Evolutionary conservation across 768 basidiomycete genomes (phyloP).

Genomic region (Kwoniella botswanensis): DNA sequence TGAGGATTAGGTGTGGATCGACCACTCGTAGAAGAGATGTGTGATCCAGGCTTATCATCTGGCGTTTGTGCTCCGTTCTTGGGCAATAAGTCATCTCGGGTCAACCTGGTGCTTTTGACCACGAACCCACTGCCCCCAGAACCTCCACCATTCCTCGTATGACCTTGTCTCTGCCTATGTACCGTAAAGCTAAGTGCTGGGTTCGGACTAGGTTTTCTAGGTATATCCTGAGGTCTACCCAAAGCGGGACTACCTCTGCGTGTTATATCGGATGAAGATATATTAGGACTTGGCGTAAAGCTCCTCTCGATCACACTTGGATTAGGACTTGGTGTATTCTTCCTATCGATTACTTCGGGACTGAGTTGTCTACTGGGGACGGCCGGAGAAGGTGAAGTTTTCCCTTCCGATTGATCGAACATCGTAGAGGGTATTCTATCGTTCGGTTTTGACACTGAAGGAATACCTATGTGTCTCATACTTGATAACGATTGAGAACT

Average conservation of each 20-base stretch:
- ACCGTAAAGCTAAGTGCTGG: slow-evolving; percentile 20
- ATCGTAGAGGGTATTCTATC: slow-evolving; percentile 1
- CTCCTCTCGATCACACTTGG: not conserved
- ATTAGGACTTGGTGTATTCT: not conserved
- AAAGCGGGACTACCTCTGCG: slow-evolving; percentile 4
- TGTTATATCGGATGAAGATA: not conserved
- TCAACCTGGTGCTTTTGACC: slow-evolving; percentile 19
- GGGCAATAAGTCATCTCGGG: not conserved
- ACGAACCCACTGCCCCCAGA: slow-evolving; percentile 26
- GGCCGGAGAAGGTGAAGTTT: slow-evolving; percentile 7
- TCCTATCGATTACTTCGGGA: not conserved
- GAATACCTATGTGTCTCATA: slow-evolving; percentile 5
- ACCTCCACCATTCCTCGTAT: slow-evolving; percentile 27
- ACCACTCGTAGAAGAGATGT: not conserved
- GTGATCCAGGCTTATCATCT: not conserved
- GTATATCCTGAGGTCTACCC: not conserved
- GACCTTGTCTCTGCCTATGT: slow-evolving; percentile 10
- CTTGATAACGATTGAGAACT: slow-evolving; percentile 25
- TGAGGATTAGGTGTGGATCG: slow-evolving; percentile 5
- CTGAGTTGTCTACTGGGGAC: not conserved
- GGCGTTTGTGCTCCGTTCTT: not conserved
- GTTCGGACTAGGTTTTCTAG: slow-evolving; percentile 8
- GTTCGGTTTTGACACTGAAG: not conserved
- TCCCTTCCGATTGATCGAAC: not conserved
- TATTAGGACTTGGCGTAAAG: not conserved